Conservation (phyloP, 495 filamentous ascomycete species). For the Acidiella bohemica region DNA sequence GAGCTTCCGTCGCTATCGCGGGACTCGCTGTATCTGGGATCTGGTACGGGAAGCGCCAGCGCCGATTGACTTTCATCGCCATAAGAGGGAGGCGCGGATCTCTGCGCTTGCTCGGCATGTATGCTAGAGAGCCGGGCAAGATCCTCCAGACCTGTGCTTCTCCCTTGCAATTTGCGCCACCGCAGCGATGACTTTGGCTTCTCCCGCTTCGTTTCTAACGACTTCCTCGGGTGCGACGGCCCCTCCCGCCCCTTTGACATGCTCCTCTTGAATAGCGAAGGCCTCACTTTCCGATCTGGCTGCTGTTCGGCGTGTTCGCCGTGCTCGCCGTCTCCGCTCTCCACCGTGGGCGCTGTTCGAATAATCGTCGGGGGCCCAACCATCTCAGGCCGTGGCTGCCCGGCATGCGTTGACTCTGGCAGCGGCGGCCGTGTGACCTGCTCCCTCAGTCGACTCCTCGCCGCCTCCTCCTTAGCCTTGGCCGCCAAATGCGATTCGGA, state of each 20-base stretch:
- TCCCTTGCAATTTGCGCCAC: slow-evolving; percentile 19
- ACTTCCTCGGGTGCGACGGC: slow-evolving; percentile 21
- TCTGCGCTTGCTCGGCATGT: slow-evolving; percentile 35
- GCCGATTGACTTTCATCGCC: slow-evolving; percentile 52
- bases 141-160: slow-evolving; percentile 20
- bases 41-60: slow-evolving; percentile 51
- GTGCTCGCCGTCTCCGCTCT: slow-evolving; percentile 31
- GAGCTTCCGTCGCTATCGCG: slow-evolving; percentile 81
- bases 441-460: too few relatives aligned
- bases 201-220: slow-evolving; percentile 22
- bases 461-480: slow-evolving; percentile 60
- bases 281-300: slow-evolving; percentile 28
- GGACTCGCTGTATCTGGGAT: slow-evolving; percentile 62
- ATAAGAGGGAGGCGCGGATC: slow-evolving; percentile 44
- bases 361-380: slow-evolving; percentile 77
- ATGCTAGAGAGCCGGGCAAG: slow-evolving; percentile 13
- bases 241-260: slow-evolving; percentile 4
- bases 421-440: too few relatives aligned
- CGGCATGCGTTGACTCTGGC: slow-evolving; percentile 47
- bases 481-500: slow-evolving; percentile 81
- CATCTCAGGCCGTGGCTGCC: slow-evolving; percentile 28
- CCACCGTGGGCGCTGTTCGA: slow-evolving; percentile 75
- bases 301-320: slow-evolving; percentile 30
- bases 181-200: slow-evolving; percentile 21
- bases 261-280: slow-evolving; percentile 12